Percentiles rank a stretch among this genome's conserved stretches.
Conservation (phyloP, 2,329 filamentous ascomycete species). For the Bipolaris cookei region DNA sequence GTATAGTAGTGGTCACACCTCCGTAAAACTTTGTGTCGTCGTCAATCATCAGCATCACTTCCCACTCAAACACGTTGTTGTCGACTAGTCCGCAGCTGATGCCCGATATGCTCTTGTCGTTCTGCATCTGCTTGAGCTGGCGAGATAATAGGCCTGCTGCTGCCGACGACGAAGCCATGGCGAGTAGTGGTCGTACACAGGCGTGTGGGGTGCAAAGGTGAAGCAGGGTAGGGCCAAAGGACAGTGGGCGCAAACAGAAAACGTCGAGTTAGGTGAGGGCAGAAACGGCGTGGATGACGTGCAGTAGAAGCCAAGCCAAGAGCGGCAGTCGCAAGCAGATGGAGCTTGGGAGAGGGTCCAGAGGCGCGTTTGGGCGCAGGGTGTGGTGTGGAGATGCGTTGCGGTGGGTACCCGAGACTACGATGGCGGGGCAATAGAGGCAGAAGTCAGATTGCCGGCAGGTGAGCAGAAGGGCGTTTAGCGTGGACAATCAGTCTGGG, state of each 20-base stretch:
- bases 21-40: slow-evolving; percentile 94
- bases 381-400: slow-evolving; percentile 20
- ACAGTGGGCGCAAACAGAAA: not conserved
- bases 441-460: slow-evolving; percentile 24
- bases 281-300: not conserved
- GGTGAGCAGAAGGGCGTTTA: not conserved
- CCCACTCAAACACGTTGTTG: slow-evolving; percentile 94
- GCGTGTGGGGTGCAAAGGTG: slow-evolving; percentile 14
- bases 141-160: slow-evolving; percentile 77
- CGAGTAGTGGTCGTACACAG: slow-evolving; percentile 8
- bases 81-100: slow-evolving; percentile 90
- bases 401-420: not conserved
- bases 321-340: not conserved
- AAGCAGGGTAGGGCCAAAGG: slow-evolving; percentile 4
- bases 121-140: slow-evolving; percentile 94
- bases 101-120: slow-evolving; percentile 86
- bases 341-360: slow-evolving; percentile 8
- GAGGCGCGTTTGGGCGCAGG: slow-evolving; percentile 23
- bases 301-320: not conserved
- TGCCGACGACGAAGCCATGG: slow-evolving; percentile 54
- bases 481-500: not conserved
- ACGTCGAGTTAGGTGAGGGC: not conserved
- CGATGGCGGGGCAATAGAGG: slow-evolving; percentile 30
- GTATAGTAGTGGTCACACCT: slow-evolving; percentile 61
- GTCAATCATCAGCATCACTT: slow-evolving; percentile 98